Percentiles rank a stretch among this genome's conserved stretches.
Conservation (phyloP, 202 grass and related monocot genomes). For the Bolboschoenoplectus hybrid region DNA sequence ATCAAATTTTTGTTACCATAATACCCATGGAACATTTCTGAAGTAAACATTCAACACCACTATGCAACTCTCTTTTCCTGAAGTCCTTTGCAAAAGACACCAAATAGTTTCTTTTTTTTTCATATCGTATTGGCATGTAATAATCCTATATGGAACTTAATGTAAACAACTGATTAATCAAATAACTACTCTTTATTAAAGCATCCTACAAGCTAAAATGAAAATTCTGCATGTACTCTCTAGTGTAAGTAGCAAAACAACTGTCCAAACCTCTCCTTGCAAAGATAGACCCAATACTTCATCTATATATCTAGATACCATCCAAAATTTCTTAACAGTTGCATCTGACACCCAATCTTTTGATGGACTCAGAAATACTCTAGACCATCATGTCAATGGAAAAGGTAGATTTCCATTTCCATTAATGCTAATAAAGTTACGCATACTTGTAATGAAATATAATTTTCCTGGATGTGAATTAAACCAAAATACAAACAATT, state of each 20-base stretch:
- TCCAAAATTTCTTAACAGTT: not conserved
- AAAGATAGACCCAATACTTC: not conserved
- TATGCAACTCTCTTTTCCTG: no score
- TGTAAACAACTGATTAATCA: conserved; percentile 7
- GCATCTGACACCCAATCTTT: not conserved
- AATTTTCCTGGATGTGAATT: not conserved
- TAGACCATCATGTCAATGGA: not conserved
- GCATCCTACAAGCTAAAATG: conserved; percentile 10
- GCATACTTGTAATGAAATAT: conserved; percentile 3
- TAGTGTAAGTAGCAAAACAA: not conserved
- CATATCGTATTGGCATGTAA: not conserved
- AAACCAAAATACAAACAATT: not conserved
- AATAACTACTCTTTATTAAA: not conserved
- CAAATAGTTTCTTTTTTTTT: not conserved
- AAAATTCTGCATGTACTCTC: not conserved
- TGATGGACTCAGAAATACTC: not conserved
- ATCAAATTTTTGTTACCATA: conserved; percentile 32
- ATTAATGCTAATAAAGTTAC: not conserved
- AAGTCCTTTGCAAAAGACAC: not conserved
- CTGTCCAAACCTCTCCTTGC: not conserved
- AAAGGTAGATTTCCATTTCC: not conserved
- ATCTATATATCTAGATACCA: conserved; percentile 13
- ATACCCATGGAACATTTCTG: not conserved
- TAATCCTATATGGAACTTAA: not conserved
- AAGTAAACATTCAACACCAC: not conserved